Base-by-base conservation (phyloP, 2,329 filamentous ascomycete species). In the Laburnicola sp. region DNA sequence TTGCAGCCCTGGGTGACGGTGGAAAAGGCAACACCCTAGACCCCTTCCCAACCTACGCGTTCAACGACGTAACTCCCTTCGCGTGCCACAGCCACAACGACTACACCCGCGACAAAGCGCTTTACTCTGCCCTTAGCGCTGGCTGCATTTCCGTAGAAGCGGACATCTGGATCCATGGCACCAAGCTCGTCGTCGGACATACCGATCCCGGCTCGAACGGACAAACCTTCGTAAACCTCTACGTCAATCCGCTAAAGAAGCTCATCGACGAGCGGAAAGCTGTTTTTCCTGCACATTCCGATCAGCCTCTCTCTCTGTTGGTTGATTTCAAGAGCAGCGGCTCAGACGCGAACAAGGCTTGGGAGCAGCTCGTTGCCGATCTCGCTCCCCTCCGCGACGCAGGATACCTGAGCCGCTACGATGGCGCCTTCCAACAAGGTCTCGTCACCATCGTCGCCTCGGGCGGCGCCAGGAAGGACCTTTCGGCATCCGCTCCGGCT, bases 51-150 rank as follows among this genome's bases (percentile, higher is more conserved):
- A 52, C 46, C 2, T 45, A 50, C 39, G 11, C 38, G 2, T 59
- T 56, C 39, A 50, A 45, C 40, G 73, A 70, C 38, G 74, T 83
- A 16, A 64, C 75, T 2, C 82, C 84, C 1, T 78, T 85, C 27
- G 74, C 76, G 1, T 86, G 84, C 55, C 85, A 88, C 66, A 86
- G 82, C 1, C 86, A 89, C 65, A 88, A 89, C 60, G 86, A 89
- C 67, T 89, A 89, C 69, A 36, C 36, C 11, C 52, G 56, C 38
- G 41, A 51, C 16, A 75, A 81, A 0, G 86, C 86, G 0, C 75
- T 90, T 3, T 85, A 82, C 60, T 82, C 83, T 8, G 87, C 86
- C 22, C 68, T 86, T 1, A 68, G 74, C 6, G 78, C 80, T 4
- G 83, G 84, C 5, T 87, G 83, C 58, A 81, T 82, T 4, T 81